phyloP scores from a whole-genome alignment of 306 rosid species.

The Corylus americana region DNA sequence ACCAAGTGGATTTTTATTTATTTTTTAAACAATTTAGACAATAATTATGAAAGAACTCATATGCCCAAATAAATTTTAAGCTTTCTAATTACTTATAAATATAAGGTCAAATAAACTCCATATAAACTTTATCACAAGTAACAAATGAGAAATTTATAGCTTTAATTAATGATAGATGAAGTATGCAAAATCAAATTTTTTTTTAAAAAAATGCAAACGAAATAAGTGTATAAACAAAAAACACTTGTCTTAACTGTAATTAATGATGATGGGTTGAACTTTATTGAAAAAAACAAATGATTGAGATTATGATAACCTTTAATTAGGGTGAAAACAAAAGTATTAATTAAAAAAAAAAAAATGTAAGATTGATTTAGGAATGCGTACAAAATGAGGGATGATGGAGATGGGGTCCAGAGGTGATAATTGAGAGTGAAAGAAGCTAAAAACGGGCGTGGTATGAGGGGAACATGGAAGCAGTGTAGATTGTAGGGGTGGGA shows the following conservation, averaged over 20 bases:
- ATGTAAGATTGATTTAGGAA: not conserved
- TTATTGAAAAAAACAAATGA: slow-evolving; percentile 36
- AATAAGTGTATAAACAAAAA: too few relatives aligned
- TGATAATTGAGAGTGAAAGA: slow-evolving; percentile 43
- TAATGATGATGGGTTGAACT: not conserved
- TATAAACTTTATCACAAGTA: too few relatives aligned
- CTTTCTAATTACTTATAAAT: too few relatives aligned
- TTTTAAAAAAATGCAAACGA: too few relatives aligned
- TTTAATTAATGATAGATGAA: too few relatives aligned
- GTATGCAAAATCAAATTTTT: too few relatives aligned
- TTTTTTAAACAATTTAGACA: too few relatives aligned
- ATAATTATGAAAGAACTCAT: too few relatives aligned
- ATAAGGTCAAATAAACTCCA: too few relatives aligned
- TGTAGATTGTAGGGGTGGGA: slow-evolving; percentile 44
- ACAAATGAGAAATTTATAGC: too few relatives aligned
- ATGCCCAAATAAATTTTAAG: too few relatives aligned
- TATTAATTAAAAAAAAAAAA: not conserved
- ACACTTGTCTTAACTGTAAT: not conserved
- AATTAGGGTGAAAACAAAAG: slow-evolving; percentile 5
- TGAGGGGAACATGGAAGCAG: slow-evolving; percentile 52
- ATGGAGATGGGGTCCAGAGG: slow-evolving; percentile 22
- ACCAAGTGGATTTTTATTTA: too few relatives aligned
- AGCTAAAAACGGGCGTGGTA: slow-evolving; percentile 51
- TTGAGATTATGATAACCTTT: slow-evolving; percentile 29
- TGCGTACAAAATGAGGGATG: not conserved